Evolutionary conservation across 306 rosid species (phyloP).

Genomic region (Pyrus betulifolia): DNA sequence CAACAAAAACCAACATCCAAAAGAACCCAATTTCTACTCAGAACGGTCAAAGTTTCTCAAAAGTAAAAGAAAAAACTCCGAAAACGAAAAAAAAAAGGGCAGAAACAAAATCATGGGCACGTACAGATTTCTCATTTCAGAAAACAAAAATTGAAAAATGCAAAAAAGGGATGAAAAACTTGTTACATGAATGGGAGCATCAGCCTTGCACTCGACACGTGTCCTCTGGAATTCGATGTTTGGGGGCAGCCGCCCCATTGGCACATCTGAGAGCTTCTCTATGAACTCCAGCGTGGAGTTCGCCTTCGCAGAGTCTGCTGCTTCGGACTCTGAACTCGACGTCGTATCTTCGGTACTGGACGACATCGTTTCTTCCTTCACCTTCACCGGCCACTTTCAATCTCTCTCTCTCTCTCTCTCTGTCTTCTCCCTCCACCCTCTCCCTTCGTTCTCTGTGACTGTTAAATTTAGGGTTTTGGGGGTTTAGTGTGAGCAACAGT

Average conservation of each 20-base stretch:
- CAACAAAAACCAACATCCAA: not conserved
- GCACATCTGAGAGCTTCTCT: slow-evolving; percentile 38
- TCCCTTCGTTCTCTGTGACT: not conserved
- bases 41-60: not conserved
- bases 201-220: slow-evolving; percentile 43
- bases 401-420: not conserved
- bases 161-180: not conserved
- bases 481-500: not conserved
- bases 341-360: not conserved
- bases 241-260: slow-evolving; percentile 32
- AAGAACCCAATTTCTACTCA: not conserved
- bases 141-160: not conserved
- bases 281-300: slow-evolving; percentile 1
- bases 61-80: not conserved
- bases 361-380: slow-evolving; percentile 4
- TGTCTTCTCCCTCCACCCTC: not conserved
- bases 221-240: slow-evolving; percentile 38
- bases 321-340: slow-evolving; percentile 14
- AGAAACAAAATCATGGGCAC: not conserved
- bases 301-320: slow-evolving; percentile 10
- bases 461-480: not conserved
- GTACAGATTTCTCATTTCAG: not conserved
- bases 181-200: slow-evolving; percentile 38
- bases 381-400: not conserved
- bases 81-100: not conserved